Evolutionary conservation across 2,329 filamentous ascomycete genomes (phyloP).

Genomic region (Aureobasidium vineae): DNA sequence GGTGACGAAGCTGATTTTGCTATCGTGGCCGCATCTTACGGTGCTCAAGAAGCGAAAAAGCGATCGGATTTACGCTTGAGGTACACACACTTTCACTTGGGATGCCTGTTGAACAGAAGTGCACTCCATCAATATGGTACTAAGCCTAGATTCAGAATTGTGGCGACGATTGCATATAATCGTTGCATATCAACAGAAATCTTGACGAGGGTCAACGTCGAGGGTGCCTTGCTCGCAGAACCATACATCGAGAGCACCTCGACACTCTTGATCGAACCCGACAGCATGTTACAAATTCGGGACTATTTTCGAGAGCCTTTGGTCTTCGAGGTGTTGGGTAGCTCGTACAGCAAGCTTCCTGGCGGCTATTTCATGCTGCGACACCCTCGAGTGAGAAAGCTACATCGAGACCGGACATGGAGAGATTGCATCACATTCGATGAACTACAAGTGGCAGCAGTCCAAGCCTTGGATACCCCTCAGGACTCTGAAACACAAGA

Average conservation of each 20-base stretch:
- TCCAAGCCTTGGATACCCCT: constrained; percentile 53
- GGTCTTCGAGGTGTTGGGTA: constrained; percentile 77
- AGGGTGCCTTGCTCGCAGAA: constrained; percentile 43
- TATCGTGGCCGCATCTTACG: constrained; percentile 71
- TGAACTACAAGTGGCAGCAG: constrained; percentile 67
- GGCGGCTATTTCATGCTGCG: constrained; percentile 71
- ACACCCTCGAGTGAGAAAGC: constrained; percentile 72
- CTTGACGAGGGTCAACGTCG: constrained; percentile 45
- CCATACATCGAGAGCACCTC: constrained; percentile 32
- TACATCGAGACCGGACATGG: constrained; percentile 72
- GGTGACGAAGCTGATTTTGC: constrained; percentile 84
- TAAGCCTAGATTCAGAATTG: constrained; percentile 62
- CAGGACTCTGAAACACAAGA: constrained; percentile 59
- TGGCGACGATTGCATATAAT: constrained; percentile 54
- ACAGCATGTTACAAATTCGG: constrained; percentile 37
- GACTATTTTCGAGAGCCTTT: constrained; percentile 67
- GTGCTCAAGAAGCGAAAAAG: constrained; percentile 61
- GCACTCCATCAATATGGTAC: constrained; percentile 53
- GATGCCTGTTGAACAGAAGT: constrained; percentile 68
- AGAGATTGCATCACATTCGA: constrained; percentile 66
- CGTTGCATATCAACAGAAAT: constrained; percentile 49
- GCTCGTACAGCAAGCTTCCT: constrained; percentile 71
- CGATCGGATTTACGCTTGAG: constrained; percentile 38
- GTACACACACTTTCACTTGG: constrained; percentile 81
- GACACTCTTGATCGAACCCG: constrained; percentile 31